Base-by-base conservation (phyloP, 805 yeast species). In the Cyberlindnera maclurae region DNA sequence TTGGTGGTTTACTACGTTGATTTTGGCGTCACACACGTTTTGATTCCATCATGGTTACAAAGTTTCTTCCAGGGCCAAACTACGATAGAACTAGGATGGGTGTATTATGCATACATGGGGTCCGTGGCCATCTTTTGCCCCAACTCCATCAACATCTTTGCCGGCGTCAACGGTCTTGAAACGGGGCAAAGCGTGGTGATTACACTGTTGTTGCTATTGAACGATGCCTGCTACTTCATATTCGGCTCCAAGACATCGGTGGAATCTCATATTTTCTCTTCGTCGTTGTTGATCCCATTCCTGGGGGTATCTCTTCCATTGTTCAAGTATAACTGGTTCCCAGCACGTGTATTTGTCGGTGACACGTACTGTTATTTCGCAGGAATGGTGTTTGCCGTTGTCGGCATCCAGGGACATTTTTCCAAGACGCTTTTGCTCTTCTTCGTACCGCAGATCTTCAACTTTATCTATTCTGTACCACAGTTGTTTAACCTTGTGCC, bases 331-430 rank as follows among this genome's bases (percentile, higher is more conserved):
- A 93, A 93, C 58, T 83, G 89, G 82, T 93, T 70, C 66, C 98
- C 98, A 1, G 87, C 98, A 0, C 64, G 64, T 40, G 97, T 87
- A 1, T 93, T 93, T 63, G 99, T 93, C 7, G 99, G 99, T 24
- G 99, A 93, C 58, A 90, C 98, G 1, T 93, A 83, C 67, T 93
- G 99, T 63, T 93, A 93, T 62, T 89, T 93, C 60, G 87, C 96
- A 18, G 99, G 99, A 4, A 93, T 93, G 98, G 95, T 93, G 1
- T 88, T 93, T 61, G 98, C 97, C 0, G 93, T 89, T 20, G 96
- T 86, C 24, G 97, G 97, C 1, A 93, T 93, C 27, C 70, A 86
- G 42, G 97, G 97, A 1, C 99, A 93, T 65, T 93, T 89, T 60
- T 86, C 96, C 31, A 93, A 93, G 62, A 93, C 99, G 0, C 66